A percentile compares a stretch with the other conserved stretches of the same genome.
Conservation (phyloP, 371 early-diverging fungal genomes). For the Zychaea mexicana region DNA sequence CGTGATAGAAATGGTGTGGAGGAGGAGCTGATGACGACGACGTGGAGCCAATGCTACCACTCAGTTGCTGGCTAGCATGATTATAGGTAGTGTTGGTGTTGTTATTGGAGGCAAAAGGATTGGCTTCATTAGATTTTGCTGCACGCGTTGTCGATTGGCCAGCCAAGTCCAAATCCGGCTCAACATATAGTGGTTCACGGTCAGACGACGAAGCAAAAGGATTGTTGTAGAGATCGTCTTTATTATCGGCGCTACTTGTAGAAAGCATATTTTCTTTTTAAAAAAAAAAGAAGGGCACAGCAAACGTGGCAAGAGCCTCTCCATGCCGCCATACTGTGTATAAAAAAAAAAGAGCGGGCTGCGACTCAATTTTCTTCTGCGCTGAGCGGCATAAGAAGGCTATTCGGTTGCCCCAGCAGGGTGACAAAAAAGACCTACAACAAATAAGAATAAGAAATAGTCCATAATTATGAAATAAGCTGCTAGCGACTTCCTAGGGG, state of each 20-base stretch:
- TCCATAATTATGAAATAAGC: too few species aligned
- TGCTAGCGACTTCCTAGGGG: too few species aligned
- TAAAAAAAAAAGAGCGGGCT: too few species aligned
- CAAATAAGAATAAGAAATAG: too few species aligned
- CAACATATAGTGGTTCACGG: slow-evolving; percentile 16
- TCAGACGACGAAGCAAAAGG: slow-evolving; percentile 22
- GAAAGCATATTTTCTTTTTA: slow-evolving; percentile 13
- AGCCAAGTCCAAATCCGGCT: slow-evolving; percentile 33
- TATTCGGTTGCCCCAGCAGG: too few species aligned
- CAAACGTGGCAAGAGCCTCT: too few species aligned
- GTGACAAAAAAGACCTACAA: too few species aligned
- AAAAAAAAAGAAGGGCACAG: not conserved
- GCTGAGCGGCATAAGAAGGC: too few species aligned
- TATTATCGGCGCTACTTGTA: slow-evolving; percentile 8
- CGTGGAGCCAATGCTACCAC: slow-evolving; percentile 29
- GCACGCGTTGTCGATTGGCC: slow-evolving; percentile 27
- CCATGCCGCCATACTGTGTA: too few species aligned
- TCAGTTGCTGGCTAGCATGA: slow-evolving; percentile 5
- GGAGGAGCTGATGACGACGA: slow-evolving; percentile 4
- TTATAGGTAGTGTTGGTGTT: too few species aligned
- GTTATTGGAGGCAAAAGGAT: slow-evolving; percentile 25
- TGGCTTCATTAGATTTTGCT: slow-evolving; percentile 11
- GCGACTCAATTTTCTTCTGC: too few species aligned
- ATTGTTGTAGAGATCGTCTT: slow-evolving; percentile 17
- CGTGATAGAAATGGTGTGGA: not conserved